A percentile compares a stretch with the other conserved stretches of the same genome.
phyloP scores from a whole-genome alignment of 495 filamentous ascomycete genomes.

The Penicillium ucsense region DNA sequence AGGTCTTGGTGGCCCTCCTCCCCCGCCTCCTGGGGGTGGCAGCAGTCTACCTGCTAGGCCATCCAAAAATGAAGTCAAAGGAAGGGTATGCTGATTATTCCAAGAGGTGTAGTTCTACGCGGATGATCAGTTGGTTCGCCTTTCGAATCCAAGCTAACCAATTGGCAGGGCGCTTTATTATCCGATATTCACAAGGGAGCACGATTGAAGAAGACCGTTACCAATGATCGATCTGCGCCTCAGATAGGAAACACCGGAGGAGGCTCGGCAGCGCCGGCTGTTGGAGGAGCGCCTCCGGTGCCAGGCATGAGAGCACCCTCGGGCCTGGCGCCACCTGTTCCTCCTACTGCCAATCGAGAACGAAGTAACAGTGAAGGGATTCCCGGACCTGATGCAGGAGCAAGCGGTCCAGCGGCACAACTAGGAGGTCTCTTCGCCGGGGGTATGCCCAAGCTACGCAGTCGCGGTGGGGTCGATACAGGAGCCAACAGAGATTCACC shows the following conservation, averaged over 20 bases:
- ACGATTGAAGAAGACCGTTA: conserved; percentile 74
- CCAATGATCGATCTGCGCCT: conserved; percentile 91
- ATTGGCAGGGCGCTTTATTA: conserved; percentile 69
- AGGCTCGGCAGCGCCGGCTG: conserved; percentile 45
- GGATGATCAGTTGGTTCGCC: not conserved
- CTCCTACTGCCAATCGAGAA: conserved; percentile 48
- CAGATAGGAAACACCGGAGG: conserved; percentile 47
- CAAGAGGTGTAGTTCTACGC: not conserved
- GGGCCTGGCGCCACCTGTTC: conserved; percentile 69
- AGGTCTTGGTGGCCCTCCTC: conserved; percentile 57
- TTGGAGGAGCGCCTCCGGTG: conserved; percentile 72
- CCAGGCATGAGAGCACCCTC: conserved; percentile 56
- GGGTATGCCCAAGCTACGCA: conserved; percentile 90
- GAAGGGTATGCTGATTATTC: conserved; percentile 40
- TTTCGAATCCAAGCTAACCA: not conserved
- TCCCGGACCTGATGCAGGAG: conserved; percentile 29
- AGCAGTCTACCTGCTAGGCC: conserved; percentile 37
- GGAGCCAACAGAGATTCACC: conserved; percentile 69
- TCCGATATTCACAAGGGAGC: conserved; percentile 80
- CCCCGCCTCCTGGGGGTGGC: conserved; percentile 47
- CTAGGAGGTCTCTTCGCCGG: conserved; percentile 84
- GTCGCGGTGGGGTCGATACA: conserved; percentile 81
- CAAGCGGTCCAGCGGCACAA: conserved; percentile 53
- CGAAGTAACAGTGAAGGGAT: conserved; percentile 76
- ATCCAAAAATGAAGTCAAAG: conserved; percentile 35